Percentiles rank a stretch among this genome's conserved stretches.
phyloP scores from a whole-genome alignment of 164 flowering plant species.

The Brasenia schreberi region DNA sequence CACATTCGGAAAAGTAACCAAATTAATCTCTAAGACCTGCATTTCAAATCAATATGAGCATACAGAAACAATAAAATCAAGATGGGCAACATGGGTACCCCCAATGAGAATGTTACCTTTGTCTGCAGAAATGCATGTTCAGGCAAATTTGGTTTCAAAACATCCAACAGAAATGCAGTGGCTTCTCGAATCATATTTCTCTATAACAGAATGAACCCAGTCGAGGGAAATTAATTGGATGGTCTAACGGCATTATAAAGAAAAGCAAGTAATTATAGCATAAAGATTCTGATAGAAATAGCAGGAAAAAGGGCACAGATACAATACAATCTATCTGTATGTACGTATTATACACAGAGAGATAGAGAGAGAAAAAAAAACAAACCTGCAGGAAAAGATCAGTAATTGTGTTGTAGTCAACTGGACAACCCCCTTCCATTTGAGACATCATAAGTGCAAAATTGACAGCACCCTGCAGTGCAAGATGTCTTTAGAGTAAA shows the following conservation, averaged over 20 bases:
- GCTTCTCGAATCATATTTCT: constrained; percentile 85
- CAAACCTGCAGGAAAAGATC: constrained; percentile 97
- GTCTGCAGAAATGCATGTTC: constrained; percentile 71
- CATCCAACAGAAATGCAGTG: constrained; percentile 72
- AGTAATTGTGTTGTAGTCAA: constrained; percentile 96
- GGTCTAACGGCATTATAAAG: neutral
- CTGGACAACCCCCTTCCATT: constrained; percentile 99
- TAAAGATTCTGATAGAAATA: neutral
- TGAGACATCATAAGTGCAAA: constrained; percentile 99
- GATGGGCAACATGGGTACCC: neutral
- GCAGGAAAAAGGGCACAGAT: neutral
- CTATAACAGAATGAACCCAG: constrained; percentile 16
- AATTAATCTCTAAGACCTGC: constrained; percentile 94
- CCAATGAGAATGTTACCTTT: constrained; percentile 28
- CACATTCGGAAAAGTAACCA: constrained; percentile 96
- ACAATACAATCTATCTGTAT: neutral
- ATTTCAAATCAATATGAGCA: neutral
- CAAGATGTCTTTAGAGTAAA: neutral
- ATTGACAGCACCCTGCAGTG: constrained; percentile 87
- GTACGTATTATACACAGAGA: neutral
- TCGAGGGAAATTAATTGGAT: neutral
- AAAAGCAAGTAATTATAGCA: too few species aligned
- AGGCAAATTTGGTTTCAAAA: constrained; percentile 69
- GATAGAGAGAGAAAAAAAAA: neutral
- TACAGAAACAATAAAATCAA: neutral